Base-by-base conservation (phyloP, 805 yeast genomes). In the Torulaspora delbrueckii region DNA sequence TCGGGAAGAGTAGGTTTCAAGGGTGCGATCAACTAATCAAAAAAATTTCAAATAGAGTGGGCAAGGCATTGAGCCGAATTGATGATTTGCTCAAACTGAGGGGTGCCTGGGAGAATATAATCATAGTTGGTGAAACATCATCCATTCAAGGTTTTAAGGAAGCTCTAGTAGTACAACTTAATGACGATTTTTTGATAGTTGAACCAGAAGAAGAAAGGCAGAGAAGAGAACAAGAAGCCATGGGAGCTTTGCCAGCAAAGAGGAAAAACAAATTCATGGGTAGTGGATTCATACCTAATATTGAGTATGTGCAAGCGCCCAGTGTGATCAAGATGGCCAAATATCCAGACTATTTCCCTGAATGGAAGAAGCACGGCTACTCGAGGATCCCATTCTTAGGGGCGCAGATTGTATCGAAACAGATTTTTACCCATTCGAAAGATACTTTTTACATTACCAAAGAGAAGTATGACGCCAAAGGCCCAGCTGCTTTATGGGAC, bases 291-390 rank as follows among this genome's bases (percentile, higher is more conserved):
- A 46, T 65, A 5, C 57, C 56, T 23, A 47, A 56, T 23, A 42
- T 58, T 8, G 65, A 55, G 37, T 67, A 74, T 50, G 65, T 74
- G 41, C 98, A 91, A 67, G 89, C 83, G 2, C 98, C 97, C 18
- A 79, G 81, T n/a, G 72, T 81, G 10, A 76, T 90, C 45, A 79
- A 77, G 53, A 60, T 80, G 40, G 79, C 82, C 22, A 82, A 83
- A 57, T 76, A 79, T 63, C 95, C 96, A 0, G 98, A 91, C 45
- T 90, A 91, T 65, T 91, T 91, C 68, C 86, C 96, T 1, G 96
- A 87, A 54, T 91, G 97, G 97, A 90, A 90, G 67, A 79, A 79
- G 63, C 65, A 64, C 27, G 89, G 91, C 1, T 82, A 84, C 76
- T 81, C 83, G 47, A 89, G 86, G 54, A 78, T 83, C 26, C 74